A percentile compares a stretch with the other conserved stretches of the same genome.
Conservation (phyloP, 1,284 basidiomycete species). For the Marasmius oreades region DNA sequence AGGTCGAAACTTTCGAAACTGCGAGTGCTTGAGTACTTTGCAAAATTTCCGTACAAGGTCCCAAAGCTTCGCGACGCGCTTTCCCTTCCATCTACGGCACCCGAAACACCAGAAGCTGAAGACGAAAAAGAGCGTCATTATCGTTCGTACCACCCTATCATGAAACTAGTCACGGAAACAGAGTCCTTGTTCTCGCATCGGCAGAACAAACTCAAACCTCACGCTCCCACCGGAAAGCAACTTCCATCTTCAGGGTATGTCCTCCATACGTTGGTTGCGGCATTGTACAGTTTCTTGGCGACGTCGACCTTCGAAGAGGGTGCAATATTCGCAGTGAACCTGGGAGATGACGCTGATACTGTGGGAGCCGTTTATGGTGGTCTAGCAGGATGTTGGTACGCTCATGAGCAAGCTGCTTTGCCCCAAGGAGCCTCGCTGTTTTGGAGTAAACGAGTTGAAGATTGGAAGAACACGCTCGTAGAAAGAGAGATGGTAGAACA, state of each 20-base stretch:
- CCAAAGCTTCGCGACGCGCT: slow-evolving; percentile 14
- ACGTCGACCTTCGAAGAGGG: slow-evolving; percentile 40
- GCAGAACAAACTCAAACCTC: slow-evolving; percentile 3
- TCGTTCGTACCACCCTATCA: slow-evolving; percentile 30
- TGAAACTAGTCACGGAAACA: slow-evolving; percentile 25
- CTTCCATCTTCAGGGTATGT: slow-evolving; percentile 38
- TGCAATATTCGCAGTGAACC: slow-evolving; percentile 38
- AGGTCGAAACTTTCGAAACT: slow-evolving; percentile 19
- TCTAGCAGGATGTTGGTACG: slow-evolving; percentile 40
- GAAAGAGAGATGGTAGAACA: slow-evolving; percentile 31
- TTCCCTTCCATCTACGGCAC: slow-evolving; percentile 21
- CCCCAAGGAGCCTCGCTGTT: slow-evolving; percentile 21
- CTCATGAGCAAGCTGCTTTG: slow-evolving; percentile 14
- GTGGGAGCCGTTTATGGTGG: slow-evolving; percentile 40
- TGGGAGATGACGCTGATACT: slow-evolving; percentile 40
- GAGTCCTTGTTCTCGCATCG: slow-evolving; percentile 14
- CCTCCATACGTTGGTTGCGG: slow-evolving; percentile 34
- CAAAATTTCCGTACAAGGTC: slow-evolving; percentile 28
- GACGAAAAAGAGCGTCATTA: slow-evolving; percentile 29
- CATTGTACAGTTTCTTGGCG: slow-evolving; percentile 40
- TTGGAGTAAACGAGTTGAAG: slow-evolving; percentile 33
- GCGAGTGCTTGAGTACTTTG: slow-evolving; percentile 35
- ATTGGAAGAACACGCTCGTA: slow-evolving; percentile 31
- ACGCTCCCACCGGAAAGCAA: slow-evolving; percentile 25
- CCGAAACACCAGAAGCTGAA: slow-evolving; percentile 9